Evolutionary conservation across 129 eudicot species (phyloP).

Genomic region (Tagetes erecta): DNA sequence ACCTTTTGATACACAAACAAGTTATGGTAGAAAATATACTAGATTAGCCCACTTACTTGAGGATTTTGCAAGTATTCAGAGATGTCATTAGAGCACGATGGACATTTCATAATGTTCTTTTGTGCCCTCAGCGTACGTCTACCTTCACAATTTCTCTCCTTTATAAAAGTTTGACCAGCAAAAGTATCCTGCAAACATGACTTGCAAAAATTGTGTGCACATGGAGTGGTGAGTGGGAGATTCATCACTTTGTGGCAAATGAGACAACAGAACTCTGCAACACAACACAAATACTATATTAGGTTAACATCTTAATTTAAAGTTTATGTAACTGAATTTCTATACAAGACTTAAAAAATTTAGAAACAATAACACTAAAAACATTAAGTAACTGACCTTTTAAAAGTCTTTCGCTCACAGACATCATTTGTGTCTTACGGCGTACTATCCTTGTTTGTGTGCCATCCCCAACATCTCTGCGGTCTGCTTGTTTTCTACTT

Average conservation of each 20-base stretch:
- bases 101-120: slow-evolving; percentile 82
- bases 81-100: slow-evolving; percentile 75
- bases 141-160: slow-evolving; percentile 67
- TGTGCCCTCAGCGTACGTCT: slow-evolving; percentile 70
- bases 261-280: slow-evolving; percentile 79
- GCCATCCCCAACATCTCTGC: slow-evolving; percentile 32
- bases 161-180: slow-evolving; percentile 66
- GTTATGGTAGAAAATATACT: neutral
- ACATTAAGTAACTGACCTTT: slow-evolving; percentile 46
- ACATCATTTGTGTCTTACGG: slow-evolving; percentile 41
- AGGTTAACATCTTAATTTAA: neutral
- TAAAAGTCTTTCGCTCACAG: slow-evolving; percentile 55
- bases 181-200: slow-evolving; percentile 66
- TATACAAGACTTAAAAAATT: neutral
- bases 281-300: slow-evolving; percentile 20
- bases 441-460: slow-evolving; percentile 35
- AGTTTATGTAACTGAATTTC: neutral
- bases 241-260: slow-evolving; percentile 68
- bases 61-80: slow-evolving; percentile 81
- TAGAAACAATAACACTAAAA: neutral
- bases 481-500: slow-evolving; percentile 53
- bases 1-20: neutral
- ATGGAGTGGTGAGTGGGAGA: slow-evolving; percentile 84
- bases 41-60: slow-evolving; percentile 51
- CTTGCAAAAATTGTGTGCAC: slow-evolving; percentile 94